These are phyloP conservation scores for Plasmodium coatneyi DNA, from an alignment of 169 alveolate genomes.

Conservation along the genomic window DNA sequence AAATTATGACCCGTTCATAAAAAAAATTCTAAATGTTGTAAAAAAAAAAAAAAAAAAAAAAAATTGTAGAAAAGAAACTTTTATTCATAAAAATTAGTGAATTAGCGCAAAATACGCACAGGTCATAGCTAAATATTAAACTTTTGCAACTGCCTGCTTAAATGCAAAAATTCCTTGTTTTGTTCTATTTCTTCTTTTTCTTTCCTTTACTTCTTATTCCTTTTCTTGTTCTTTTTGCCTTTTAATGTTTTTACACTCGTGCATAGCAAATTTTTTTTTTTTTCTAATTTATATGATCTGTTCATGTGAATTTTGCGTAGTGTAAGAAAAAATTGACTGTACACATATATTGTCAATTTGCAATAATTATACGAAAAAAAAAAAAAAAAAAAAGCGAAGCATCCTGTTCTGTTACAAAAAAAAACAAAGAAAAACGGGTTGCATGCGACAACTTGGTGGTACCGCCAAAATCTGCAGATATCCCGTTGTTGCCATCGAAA, in stretches of 20 bases:
- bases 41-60: no score
- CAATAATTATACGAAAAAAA: conserved; percentile 13
- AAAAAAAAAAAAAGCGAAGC: not conserved
- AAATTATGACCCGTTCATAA: conserved; percentile 45
- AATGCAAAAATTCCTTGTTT: not conserved
- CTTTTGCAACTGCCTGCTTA: not conserved
- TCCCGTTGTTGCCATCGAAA: conserved; percentile 4
- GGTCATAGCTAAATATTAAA: not conserved
- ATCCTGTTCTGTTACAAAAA: conserved; percentile 12
- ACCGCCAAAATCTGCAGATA: conserved; percentile 23
- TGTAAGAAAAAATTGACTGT: conserved; percentile 12
- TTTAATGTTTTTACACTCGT: conserved; percentile 31
- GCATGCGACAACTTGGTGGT: conserved; percentile 7
- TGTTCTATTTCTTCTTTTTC: no score
- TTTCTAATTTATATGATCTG: conserved; percentile 10
- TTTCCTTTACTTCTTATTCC: not conserved
- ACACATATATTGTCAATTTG: not conserved
- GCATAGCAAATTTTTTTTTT: conserved; percentile 12
- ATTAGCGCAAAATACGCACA: not conserved
- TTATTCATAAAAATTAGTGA: no score
- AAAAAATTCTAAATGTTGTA: conserved; percentile 34
- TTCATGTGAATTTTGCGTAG: conserved; percentile 2
- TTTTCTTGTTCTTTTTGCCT: not conserved
- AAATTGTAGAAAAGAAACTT: not conserved
- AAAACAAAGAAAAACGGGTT: conserved; percentile 1